Conservation (phyloP, 768 basidiomycete species). For the Suillus brevipes region DNA sequence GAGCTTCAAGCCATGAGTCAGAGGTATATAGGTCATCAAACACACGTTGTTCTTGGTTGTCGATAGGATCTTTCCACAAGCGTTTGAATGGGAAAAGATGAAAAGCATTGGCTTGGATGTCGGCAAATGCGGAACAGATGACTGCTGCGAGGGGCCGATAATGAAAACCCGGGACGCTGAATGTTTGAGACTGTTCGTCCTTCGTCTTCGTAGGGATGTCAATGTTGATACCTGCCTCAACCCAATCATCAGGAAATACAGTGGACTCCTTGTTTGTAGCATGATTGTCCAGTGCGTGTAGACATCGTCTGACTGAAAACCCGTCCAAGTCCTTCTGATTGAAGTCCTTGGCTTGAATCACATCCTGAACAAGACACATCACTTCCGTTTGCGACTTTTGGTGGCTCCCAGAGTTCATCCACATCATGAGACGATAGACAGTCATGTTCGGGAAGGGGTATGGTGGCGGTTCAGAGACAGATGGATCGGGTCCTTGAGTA, state of each 20-base stretch:
- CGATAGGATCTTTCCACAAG: conserved; percentile 8
- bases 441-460: conserved; percentile 17
- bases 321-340: conserved; percentile 3
- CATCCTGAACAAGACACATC: conserved; percentile 5
- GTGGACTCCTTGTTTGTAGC: too few species aligned
- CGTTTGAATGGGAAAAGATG: conserved; percentile 27
- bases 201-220: background rate
- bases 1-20: too few species aligned
- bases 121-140: conserved; percentile 11
- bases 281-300: background rate
- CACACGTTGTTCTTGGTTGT: too few species aligned
- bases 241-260: background rate
- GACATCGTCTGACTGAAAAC: background rate
- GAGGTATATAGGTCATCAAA: too few species aligned
- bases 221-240: conserved; percentile 10
- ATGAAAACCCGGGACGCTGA: conserved; percentile 15
- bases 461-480: too few species aligned
- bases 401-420: background rate
- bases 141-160: conserved; percentile 18
- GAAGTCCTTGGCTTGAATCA: conserved; percentile 12
- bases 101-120: conserved; percentile 11
- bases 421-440: background rate
- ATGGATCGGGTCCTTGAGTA: too few species aligned
- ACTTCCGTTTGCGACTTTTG: conserved; percentile 6
- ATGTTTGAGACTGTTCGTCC: conserved; percentile 3